These are phyloP conservation scores for Fomitopsis schrenkii DNA, from an alignment of 1,284 basidiomycete species.

Conservation along the genomic window DNA sequence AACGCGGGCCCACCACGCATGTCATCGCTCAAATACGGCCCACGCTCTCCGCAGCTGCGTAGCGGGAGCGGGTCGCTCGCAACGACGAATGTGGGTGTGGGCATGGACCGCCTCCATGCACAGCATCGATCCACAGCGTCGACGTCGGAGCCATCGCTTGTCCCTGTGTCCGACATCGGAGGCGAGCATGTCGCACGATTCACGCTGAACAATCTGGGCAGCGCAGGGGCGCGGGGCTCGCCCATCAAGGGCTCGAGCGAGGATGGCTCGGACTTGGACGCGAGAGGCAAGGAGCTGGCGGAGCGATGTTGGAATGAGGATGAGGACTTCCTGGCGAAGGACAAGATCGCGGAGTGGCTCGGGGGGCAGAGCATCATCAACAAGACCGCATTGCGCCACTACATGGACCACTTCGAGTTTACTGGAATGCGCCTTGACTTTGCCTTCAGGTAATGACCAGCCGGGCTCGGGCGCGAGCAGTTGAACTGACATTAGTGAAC, in stretches of 20 bases:
- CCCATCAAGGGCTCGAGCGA: conserved; percentile 37
- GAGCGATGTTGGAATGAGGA: conserved; percentile 86
- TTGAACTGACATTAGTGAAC: conserved; percentile 15
- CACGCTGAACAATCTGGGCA: conserved; percentile 15
- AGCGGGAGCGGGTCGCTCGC: conserved; percentile 15
- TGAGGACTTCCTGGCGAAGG: conserved; percentile 75
- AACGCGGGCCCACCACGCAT: conserved; percentile 12
- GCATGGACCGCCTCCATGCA: conserved; percentile 48
- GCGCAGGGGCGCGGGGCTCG: conserved; percentile 29
- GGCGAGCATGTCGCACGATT: conserved; percentile 5
- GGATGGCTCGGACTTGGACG: conserved; percentile 55
- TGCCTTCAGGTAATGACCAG: conserved; percentile 73
- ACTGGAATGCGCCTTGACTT: conserved; percentile 75
- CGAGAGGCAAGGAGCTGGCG: conserved; percentile 71
- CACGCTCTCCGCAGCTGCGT: conserved; percentile 28
- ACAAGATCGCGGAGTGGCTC: conserved; percentile 95
- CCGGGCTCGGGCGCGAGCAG: background rate
- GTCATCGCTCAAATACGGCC: conserved; percentile 30
- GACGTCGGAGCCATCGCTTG: conserved; percentile 72
- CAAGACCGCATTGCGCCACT: conserved; percentile 70
- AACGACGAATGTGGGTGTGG: conserved; percentile 33
- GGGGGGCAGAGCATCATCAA: conserved; percentile 80
- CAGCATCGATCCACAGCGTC: conserved; percentile 68
- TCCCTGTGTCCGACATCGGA: conserved; percentile 45
- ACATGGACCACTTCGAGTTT: conserved; percentile 92